Evolutionary conservation across 805 yeast species (phyloP), one percentile per base, ranked within the genome.

Genomic region (Ogataea haglerorum): DNA sequence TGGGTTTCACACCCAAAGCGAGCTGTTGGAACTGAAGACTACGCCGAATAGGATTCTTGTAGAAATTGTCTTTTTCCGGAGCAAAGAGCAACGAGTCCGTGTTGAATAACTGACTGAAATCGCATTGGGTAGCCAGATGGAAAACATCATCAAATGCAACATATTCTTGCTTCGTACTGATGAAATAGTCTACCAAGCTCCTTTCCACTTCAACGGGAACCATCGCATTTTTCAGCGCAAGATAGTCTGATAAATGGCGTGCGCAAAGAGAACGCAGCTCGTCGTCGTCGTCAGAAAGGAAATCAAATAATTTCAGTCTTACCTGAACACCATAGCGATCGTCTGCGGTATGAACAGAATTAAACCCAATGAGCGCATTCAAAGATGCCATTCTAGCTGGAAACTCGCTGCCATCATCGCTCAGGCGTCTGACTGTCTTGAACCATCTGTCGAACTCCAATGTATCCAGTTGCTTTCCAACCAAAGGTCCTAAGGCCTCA

Each of bases 41-140:
- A 14, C 43, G 43, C 7, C 29, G 65, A 7, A 71, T 56, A 10
- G 69, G 72, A 53, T 80, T 77, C 49, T 79, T 68, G 60, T 79
- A 85, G 28, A 83, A 72, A 49, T 87, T 86, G 40, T 72, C 75
- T 51, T 76, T 77, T 54, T 88, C 96, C 6, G 72, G 61, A 5
- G 78, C 78, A 58, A 87, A 88, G 29, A 88, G 57, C 2, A 69
- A 64, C 6, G 27, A 37, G 31, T 56, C 50, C 31, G 62, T 60
- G 12, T 28, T 30, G 17, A 49, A 37, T 19, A 48, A 38, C 9
- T 32, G 22, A n/a, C 13, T n/a, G 22, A 28, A 32, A n/a, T 32
- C 16, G 22, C 26, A 17, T n/a, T 22, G 26, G 7, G 41, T 38
- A 18, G 41, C 17, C n/a, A 26, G 36, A 19, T 38, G 19, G 37